These are phyloP conservation scores for Senecio squalidus DNA, from an alignment of 140 eudicot genomes.

Conservation along the genomic window DNA sequence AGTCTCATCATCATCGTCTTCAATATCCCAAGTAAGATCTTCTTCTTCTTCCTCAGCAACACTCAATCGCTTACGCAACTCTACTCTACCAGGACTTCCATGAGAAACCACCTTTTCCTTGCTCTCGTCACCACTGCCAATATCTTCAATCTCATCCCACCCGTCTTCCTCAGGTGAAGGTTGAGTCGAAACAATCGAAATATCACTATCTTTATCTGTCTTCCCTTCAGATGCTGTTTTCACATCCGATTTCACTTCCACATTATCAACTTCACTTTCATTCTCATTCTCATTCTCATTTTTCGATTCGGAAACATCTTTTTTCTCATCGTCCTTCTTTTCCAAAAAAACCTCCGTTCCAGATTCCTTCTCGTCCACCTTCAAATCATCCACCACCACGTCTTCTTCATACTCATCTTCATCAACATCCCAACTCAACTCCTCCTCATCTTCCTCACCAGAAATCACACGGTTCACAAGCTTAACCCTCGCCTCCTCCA, in stretches of 20 bases:
- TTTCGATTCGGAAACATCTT: constrained; percentile 19
- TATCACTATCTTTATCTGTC: constrained; percentile 62
- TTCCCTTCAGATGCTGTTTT: constrained; percentile 51
- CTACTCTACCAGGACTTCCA: constrained; percentile 39
- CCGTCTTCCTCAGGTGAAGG: constrained; percentile 65
- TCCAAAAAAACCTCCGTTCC: not conserved
- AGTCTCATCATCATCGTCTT: constrained; percentile 68
- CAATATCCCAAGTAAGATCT: constrained; percentile 88
- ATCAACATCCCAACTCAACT: constrained; percentile 88
- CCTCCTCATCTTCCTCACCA: constrained; percentile 83
- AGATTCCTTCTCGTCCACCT: constrained; percentile 24
- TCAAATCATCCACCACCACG: constrained; percentile 22
- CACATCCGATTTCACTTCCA: constrained; percentile 41
- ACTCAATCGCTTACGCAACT: constrained; percentile 51
- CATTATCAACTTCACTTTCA: constrained; percentile 27
- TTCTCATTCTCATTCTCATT: constrained; percentile 23
- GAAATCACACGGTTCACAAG: constrained; percentile 60
- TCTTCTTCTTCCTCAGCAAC: constrained; percentile 65
- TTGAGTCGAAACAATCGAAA: constrained; percentile 60
- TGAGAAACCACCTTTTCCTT: constrained; percentile 38
- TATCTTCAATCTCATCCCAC: constrained; percentile 92
- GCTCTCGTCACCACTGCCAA: constrained; percentile 55
- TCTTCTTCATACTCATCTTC: constrained; percentile 59
- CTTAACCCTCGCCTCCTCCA: constrained; percentile 74
- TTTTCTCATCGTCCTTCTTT: constrained; percentile 20